Evolutionary conservation across 1,284 basidiomycete genomes (phyloP).

Genomic region (Thecaphora thlaspeos): DNA sequence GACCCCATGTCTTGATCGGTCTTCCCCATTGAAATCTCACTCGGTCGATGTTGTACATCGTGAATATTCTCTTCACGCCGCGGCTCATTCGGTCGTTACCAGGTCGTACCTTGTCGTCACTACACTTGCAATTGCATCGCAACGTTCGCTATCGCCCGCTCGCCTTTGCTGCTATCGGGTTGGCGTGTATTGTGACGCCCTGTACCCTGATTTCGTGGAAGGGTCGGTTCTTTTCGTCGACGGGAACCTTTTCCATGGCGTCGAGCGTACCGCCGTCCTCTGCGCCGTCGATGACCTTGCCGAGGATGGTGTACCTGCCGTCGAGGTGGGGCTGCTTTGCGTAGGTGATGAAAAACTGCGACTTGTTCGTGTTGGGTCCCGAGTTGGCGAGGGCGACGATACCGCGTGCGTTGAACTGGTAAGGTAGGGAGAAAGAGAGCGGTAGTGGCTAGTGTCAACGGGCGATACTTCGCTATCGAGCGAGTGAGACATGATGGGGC

Average conservation of each 20-base stretch:
- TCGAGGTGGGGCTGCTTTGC: slow-evolving; percentile 51
- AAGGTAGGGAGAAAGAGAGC: slow-evolving; percentile 8
- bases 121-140: neutral
- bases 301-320: slow-evolving; percentile 54
- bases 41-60: slow-evolving; percentile 5
- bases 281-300: slow-evolving; percentile 52
- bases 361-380: slow-evolving; percentile 52
- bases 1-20: neutral
- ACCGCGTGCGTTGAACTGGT: slow-evolving; percentile 47
- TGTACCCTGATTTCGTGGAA: slow-evolving; percentile 77
- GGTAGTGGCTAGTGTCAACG: too few species aligned
- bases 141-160: slow-evolving; percentile 12
- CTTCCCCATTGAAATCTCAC: slow-evolving; percentile 1
- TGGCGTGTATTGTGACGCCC: slow-evolving; percentile 87
- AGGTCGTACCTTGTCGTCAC: neutral
- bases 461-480: too few species aligned
- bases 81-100: neutral
- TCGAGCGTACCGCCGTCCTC: slow-evolving; percentile 47
- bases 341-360: slow-evolving; percentile 55
- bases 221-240: slow-evolving; percentile 86
- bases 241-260: slow-evolving; percentile 72
- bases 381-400: slow-evolving; percentile 56
- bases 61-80: slow-evolving; percentile 6
- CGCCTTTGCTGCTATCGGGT: slow-evolving; percentile 75
- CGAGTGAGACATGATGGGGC: too few species aligned